These are phyloP conservation scores for Salvia miltiorrhiza DNA, from an alignment of 257 asterid species.

Conservation along the genomic window DNA sequence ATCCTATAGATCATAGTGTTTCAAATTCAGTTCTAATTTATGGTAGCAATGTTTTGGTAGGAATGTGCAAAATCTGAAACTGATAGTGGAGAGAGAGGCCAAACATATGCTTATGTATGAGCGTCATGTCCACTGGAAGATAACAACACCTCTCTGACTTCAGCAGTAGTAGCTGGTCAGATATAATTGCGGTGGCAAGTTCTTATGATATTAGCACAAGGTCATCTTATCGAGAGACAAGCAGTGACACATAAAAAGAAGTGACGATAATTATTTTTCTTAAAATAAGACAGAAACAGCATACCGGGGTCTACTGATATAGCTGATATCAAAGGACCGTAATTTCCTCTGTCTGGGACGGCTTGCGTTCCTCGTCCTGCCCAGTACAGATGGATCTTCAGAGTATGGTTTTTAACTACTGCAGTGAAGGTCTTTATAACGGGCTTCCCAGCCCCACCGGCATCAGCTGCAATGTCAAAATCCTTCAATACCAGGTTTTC, in stretches of 20 bases:
- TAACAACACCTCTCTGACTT: too few species aligned
- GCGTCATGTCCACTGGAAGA: too few species aligned
- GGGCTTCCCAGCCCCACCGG: constrained; percentile 76
- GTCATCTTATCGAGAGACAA: too few species aligned
- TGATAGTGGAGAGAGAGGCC: too few species aligned
- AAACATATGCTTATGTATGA: too few species aligned
- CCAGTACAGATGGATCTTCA: constrained; percentile 85
- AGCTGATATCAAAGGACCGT: constrained; percentile 89
- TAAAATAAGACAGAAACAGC: constrained; percentile 18
- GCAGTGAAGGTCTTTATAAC: constrained; percentile 46
- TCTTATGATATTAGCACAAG: too few species aligned
- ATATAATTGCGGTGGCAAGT: too few species aligned
- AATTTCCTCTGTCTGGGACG: constrained; percentile 75
- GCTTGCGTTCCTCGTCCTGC: constrained; percentile 90
- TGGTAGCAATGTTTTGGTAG: too few species aligned
- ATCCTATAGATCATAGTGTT: too few species aligned
- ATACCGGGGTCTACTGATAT: constrained; percentile 81
- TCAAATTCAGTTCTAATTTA: too few species aligned
- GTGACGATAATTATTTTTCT: not conserved
- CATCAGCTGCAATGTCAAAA: constrained; percentile 69
- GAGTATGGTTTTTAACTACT: constrained; percentile 43
- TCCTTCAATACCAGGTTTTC: constrained; percentile 69
- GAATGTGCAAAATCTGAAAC: too few species aligned
- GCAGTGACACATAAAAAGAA: not conserved
- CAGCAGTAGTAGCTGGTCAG: too few species aligned